Base-by-base conservation (phyloP, 2,329 filamentous ascomycete genomes). In the Chaetomium sp. region DNA sequence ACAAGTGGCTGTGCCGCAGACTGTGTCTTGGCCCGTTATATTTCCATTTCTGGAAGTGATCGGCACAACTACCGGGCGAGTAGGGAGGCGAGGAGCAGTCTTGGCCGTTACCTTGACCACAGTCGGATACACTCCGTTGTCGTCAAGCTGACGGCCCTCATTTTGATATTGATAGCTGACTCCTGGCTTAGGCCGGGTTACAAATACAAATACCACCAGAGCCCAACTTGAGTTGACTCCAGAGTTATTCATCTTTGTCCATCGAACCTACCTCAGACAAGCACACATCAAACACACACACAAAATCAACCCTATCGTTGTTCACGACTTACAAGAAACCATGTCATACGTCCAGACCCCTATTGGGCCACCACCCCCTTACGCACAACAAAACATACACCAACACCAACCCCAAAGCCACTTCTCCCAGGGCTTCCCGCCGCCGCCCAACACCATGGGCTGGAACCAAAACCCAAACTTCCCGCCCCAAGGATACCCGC, bases 21-120 rank as follows among this genome's bases (percentile, higher is more conserved):
- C 21, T 42, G 13, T 75, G 31, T 77, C 61, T 53, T 60, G 47
- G 57, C 47, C 57, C 12, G 9, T 19, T 27, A 29, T 53, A 3
- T 53, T 53, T 35, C 57, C 57, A 4, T 60, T 60, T 53, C 47
- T 31, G 57, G 57, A 53, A 25, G n/a, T 35, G 25, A 23, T 42
- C 29, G 12, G 10, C 38, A 7, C 38, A 1, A 7, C 13, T 16
- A 19, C 1, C 19, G 13, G 38, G 6, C 38, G 38, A 42, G 38
- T 5, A 42, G 7, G 16, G 38, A n/a, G 38, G 38, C 38, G 16
- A 5, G 27, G 12, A n/a, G 19, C 45, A 23, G n/a, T 23, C 45
- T 47, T 47, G 19, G 27, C 51, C 27, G 13, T 29, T 25, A 27
- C n/a, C 21, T 23, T 56, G 31, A 56, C 9, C 8, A 13, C 9